Base-by-base conservation (phyloP, 768 basidiomycete species). In the Podaxis sp. region DNA sequence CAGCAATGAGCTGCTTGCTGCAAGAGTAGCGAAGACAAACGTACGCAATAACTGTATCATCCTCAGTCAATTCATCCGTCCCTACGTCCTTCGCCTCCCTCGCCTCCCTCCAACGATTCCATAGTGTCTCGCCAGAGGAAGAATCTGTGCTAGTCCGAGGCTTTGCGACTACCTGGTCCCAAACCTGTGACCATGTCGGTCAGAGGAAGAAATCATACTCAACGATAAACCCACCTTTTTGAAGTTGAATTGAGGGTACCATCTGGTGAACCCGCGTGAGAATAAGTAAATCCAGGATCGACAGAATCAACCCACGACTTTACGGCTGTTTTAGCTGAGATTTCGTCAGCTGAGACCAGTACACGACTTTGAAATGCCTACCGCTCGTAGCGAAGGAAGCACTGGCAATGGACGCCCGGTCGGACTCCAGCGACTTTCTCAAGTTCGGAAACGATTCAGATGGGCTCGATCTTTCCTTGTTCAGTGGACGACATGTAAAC, bases 31-130 rank as follows among this genome's bases (percentile, higher is more conserved):
- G 4, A 61, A 49, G 7, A 15, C 40, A 25, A 8, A 24, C 61
- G 43, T 15, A 62, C 61, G 55, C 61, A 15, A 62, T 47, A 8
- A 62, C 54, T 9, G 47, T 62, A 38, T 62, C 61, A 6, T 19
- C 55, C 27, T 62, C 61, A 29, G 55, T 62, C 12, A 62, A 24
- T 8, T 62, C 61, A 12, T 62, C 54, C 1, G 54, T 62, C 22
- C 40, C 56, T 1, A 62, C 61, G 3, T 36, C 24, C 15, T 40
- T 17, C 5, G 9, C 13, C 8, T 24, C 19, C 9, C n/a, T 43
- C 33, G n/a, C 43, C 43, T 17, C 19, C 19, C 19, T 19, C 43
- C 43, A 17, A 19, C 3, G 19, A 4, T 17, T 46, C 43, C 15
- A 19, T 17, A 46, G 17, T 15, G 17, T 46, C 43, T 46, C 43